phyloP scores from a whole-genome alignment of 805 yeast genomes.

The Peterozyma xylosa region DNA sequence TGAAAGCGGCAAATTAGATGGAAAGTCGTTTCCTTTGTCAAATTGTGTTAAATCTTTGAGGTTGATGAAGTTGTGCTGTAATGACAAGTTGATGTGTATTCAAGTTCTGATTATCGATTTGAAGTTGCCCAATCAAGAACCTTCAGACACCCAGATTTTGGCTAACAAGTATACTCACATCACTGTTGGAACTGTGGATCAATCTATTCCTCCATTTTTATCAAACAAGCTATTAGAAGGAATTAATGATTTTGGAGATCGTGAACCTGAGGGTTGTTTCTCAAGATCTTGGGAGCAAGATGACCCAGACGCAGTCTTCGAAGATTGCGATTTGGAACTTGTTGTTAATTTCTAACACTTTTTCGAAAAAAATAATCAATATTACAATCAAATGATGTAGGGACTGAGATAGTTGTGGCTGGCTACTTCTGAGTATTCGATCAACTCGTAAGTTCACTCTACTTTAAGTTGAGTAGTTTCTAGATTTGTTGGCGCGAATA shows the following conservation, averaged over 20 bases:
- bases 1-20: constrained; percentile 7
- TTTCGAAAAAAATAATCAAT: too few relatives aligned
- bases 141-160: constrained; percentile 17
- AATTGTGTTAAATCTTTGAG: constrained; percentile 26
- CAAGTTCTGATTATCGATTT: constrained; percentile 29
- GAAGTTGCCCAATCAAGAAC: constrained; percentile 9
- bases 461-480: too few relatives aligned
- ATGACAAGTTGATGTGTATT: constrained; percentile 45
- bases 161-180: constrained; percentile 54
- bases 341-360: constrained; percentile 31
- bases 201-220: constrained; percentile 39
- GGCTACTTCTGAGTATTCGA: too few relatives aligned
- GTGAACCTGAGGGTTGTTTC: not conserved
- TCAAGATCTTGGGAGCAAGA: constrained; percentile 1
- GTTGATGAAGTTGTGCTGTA: constrained; percentile 40
- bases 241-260: constrained; percentile 13
- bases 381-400: too few relatives aligned
- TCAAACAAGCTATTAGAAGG: constrained; percentile 34
- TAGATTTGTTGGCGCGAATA: too few relatives aligned
- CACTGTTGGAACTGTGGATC: constrained; percentile 56
- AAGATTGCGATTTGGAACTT: constrained; percentile 28
- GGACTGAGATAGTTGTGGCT: too few relatives aligned
- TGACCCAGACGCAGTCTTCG: not conserved
- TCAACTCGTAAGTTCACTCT: too few relatives aligned
- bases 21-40: constrained; percentile 10